phyloP scores from a whole-genome alignment of 371 early-diverging fungal genomes.

The Mortierella polycephala region DNA sequence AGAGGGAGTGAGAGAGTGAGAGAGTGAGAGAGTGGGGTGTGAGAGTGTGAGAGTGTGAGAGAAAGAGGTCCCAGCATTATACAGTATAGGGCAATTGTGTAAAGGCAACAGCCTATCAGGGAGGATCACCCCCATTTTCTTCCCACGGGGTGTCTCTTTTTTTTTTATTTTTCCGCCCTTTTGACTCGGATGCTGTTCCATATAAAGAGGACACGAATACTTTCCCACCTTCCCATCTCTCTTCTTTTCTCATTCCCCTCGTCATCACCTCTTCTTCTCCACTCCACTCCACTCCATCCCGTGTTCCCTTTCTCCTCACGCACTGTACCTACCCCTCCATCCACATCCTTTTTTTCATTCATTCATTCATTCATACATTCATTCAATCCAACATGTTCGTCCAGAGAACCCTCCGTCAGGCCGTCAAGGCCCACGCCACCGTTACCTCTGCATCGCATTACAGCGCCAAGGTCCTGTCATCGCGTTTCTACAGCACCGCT shows the following conservation, averaged over 20 bases:
- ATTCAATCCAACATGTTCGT: constrained; percentile 34
- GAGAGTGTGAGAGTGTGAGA: too few species aligned
- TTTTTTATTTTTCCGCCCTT: not conserved
- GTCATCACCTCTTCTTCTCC: not conserved
- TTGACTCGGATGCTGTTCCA: not conserved
- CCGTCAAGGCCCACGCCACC: constrained; percentile 42
- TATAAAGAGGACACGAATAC: not conserved
- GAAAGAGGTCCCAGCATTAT: too few species aligned
- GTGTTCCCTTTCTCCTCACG: not conserved
- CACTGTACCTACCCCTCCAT: not conserved
- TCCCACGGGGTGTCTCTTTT: constrained; percentile 22
- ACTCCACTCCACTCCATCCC: not conserved
- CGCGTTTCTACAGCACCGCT: constrained; percentile 39
- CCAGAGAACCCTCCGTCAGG: constrained; percentile 49
- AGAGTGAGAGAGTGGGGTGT: too few species aligned
- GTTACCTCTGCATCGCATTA: constrained; percentile 22
- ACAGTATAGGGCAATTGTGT: too few species aligned
- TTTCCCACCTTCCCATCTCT: constrained; percentile 1
- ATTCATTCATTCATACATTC: not conserved
- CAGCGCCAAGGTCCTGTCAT: constrained; percentile 36
- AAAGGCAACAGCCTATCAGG: constrained; percentile 12
- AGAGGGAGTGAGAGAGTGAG: too few species aligned
- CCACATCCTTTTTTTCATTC: not conserved
- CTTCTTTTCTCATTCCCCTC: not conserved
- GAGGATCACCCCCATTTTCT: constrained; percentile 21